Percentiles rank a stretch among this genome's conserved stretches.
phyloP scores from a whole-genome alignment of 495 filamentous ascomycete genomes.

The Penicillium canariense region DNA sequence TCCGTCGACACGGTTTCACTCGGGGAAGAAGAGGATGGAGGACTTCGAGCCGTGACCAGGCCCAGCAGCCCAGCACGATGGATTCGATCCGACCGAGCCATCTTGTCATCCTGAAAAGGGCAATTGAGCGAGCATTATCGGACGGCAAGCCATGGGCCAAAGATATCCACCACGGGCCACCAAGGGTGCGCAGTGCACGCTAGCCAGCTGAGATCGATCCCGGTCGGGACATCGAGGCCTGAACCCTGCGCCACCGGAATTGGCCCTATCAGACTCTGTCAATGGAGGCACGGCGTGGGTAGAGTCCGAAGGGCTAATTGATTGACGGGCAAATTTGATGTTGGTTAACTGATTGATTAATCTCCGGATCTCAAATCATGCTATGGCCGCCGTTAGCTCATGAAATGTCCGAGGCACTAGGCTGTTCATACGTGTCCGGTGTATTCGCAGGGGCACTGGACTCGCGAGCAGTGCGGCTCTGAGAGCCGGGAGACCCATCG shows the following conservation, averaged over 20 bases:
- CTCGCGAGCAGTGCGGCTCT: conserved; percentile 4
- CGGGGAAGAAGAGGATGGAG: too few species aligned
- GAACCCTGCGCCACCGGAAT: neutral
- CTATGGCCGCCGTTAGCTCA: neutral
- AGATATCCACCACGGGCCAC: neutral
- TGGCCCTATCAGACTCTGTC: neutral
- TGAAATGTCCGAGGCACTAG: neutral
- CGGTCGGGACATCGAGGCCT: neutral
- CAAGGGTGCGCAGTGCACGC: neutral
- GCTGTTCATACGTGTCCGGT: neutral
- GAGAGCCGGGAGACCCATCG: neutral
- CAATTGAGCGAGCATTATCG: neutral
- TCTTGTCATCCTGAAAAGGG: neutral
- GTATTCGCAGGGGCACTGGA: neutral
- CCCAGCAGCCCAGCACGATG: conserved; percentile 7
- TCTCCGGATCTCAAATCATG: neutral
- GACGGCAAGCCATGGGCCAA: conserved; percentile 8
- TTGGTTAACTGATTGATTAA: neutral
- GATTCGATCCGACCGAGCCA: conserved; percentile 14
- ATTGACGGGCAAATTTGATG: too few species aligned
- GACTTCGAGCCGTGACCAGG: too few species aligned
- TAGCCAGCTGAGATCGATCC: neutral
- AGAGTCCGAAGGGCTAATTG: neutral
- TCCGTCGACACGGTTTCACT: too few species aligned
- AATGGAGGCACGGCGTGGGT: neutral